Evolutionary conservation across 768 basidiomycete species (phyloP), one percentile per base, ranked within the genome.

Genomic region (Polyporus arcularius): DNA sequence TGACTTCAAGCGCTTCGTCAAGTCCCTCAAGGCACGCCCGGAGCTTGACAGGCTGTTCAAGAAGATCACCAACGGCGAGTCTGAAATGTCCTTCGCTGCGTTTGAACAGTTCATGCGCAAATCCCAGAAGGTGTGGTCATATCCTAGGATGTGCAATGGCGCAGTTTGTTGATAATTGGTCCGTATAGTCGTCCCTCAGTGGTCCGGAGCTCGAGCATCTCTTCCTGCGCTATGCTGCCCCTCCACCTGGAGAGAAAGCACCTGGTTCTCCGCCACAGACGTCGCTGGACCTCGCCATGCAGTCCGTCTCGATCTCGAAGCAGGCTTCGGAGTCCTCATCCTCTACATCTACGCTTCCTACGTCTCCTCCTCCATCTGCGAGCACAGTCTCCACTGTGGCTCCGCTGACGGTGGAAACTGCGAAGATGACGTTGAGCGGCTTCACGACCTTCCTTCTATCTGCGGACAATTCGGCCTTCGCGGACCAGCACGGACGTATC

Each of bases 361-460:
- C 46, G 15, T 48, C 47, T 26, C 41, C 62, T 26, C 60, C 59
- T 15, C 52, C 55, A 12, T 58, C 65, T 30, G 4, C 42, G 38
- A 41, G 58, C 58, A 16, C 47, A 12, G n/a, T 47, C 21, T 65
- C 62, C 5, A 16, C 55, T 12, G 38, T 14, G 4, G 41, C 21
- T 28, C 42, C 65, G 59, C 56, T 67, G 46, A 65, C 65, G 4
- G 60, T 67, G 9, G 63, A 64, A 26, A 53, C 68, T 39, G 60
- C 70, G 53, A 48, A 73, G 53, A 78, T 89, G 66, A 79, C 84
- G 2, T 64, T 87, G 16, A 85, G 89, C 28, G 82, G 78, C 1
- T 92, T 98, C 71, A 84, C 86, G 1, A 76, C 87, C 1, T 97
- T 94, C 79, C 83, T 98, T 4, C 72, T 88, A 10, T 96, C 94